These are phyloP conservation scores for Tetrapisispora iriomotensis DNA, from an alignment of 805 yeast species.

Conservation along the genomic window DNA sequence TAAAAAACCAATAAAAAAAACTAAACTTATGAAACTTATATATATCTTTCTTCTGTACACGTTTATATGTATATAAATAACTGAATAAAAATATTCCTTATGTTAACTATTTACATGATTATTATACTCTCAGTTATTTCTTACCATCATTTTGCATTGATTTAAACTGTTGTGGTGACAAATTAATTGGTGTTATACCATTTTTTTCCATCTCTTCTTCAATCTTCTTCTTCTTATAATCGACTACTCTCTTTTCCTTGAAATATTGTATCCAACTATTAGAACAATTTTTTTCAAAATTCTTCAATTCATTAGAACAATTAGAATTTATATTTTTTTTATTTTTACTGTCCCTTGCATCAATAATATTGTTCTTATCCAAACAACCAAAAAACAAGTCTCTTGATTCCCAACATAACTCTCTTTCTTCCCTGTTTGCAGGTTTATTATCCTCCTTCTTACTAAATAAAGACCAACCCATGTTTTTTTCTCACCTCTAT, in stretches of 20 bases:
- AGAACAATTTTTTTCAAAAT: constrained; percentile 67
- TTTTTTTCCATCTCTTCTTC: constrained; percentile 2
- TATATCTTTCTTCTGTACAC: neutral
- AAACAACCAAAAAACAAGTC: constrained; percentile 71
- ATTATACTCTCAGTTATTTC: too few relatives aligned
- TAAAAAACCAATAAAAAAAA: neutral
- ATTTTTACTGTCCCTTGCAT: constrained; percentile 47
- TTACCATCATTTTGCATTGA: neutral
- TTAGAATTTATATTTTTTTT: constrained; percentile 38
- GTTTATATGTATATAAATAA: too few relatives aligned
- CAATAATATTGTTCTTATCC: constrained; percentile 49
- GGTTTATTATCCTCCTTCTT: neutral
- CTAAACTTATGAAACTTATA: neutral
- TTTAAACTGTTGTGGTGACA: constrained; percentile 3
- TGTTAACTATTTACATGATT: too few relatives aligned
- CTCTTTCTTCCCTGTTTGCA: constrained; percentile 46
- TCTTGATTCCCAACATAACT: constrained; percentile 83
- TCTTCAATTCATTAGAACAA: constrained; percentile 49
- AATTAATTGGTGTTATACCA: neutral
- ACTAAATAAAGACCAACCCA: constrained; percentile 1
- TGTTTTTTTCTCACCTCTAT: too few relatives aligned
- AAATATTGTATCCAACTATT: constrained; percentile 84
- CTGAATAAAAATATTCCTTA: too few relatives aligned
- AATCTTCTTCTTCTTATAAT: constrained; percentile 36
- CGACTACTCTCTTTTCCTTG: constrained; percentile 80